Conservation (phyloP, 805 yeast genomes). For the Sugiyamaella smithiae region DNA sequence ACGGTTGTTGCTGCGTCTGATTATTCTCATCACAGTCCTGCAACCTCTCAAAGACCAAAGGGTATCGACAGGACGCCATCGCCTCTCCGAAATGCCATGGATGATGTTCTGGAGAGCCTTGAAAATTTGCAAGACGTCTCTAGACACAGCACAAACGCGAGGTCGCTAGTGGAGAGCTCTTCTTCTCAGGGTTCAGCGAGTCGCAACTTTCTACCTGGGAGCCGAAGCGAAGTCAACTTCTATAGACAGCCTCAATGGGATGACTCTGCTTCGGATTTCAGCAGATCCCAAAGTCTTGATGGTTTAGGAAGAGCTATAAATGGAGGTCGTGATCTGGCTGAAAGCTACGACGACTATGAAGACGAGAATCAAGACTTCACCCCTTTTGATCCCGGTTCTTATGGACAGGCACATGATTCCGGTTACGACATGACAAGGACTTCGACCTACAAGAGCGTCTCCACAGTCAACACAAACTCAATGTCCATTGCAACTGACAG, state of each 20-base stretch:
- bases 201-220: background rate
- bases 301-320: background rate
- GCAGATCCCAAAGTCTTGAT: background rate
- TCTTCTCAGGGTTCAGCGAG: background rate
- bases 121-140: constrained; percentile 27
- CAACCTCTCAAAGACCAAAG: constrained; percentile 1
- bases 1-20: constrained; percentile 13
- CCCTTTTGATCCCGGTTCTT: constrained; percentile 23
- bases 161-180: background rate
- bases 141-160: constrained; percentile 12
- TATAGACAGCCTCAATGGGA: background rate
- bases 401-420: constrained; percentile 6
- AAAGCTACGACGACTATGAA: constrained; percentile 8
- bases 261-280: background rate
- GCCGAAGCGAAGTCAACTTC: background rate
- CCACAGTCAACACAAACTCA: constrained; percentile 20
- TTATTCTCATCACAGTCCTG: background rate
- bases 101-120: constrained; percentile 32
- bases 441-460: constrained; percentile 12
- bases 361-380: constrained; percentile 14
- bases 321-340: background rate
- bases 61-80: constrained; percentile 29
- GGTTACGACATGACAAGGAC: background rate
- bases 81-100: constrained; percentile 35
- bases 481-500: constrained; percentile 20